phyloP scores from a whole-genome alignment of 257 asterid species.

The Solanum acaule region DNA sequence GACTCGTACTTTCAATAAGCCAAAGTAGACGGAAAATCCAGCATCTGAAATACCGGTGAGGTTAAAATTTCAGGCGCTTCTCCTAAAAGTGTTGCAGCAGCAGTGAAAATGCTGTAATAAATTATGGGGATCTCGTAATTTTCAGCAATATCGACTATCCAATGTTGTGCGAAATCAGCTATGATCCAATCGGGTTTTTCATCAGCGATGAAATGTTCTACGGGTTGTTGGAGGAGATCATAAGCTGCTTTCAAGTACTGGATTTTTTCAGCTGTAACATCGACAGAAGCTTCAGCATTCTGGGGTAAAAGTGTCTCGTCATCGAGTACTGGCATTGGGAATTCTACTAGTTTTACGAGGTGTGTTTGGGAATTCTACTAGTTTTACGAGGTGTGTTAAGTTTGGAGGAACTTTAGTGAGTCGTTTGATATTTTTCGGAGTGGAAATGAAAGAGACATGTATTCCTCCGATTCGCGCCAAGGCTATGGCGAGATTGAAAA shows the following conservation, averaged over 20 bases:
- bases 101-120: neutral
- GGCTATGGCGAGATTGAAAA: neutral
- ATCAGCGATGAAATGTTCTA: neutral
- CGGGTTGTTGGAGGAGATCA: neutral
- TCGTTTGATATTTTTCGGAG: neutral
- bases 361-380: neutral
- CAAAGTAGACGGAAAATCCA: constrained; percentile 2
- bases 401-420: neutral
- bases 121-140: neutral
- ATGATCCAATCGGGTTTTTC: neutral
- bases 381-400: neutral
- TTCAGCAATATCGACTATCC: neutral
- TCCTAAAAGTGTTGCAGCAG: neutral
- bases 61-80: neutral
- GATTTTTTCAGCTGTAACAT: neutral
- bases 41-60: neutral
- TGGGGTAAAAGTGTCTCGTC: neutral
- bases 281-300: neutral
- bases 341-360: neutral
- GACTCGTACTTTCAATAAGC: neutral
- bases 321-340: neutral
- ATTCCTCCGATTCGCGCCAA: neutral
- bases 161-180: neutral
- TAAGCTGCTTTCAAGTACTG: neutral
- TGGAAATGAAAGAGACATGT: neutral